These are phyloP conservation scores for Croton setiger DNA, from an alignment of 441 rosid genomes.

Conservation along the genomic window DNA sequence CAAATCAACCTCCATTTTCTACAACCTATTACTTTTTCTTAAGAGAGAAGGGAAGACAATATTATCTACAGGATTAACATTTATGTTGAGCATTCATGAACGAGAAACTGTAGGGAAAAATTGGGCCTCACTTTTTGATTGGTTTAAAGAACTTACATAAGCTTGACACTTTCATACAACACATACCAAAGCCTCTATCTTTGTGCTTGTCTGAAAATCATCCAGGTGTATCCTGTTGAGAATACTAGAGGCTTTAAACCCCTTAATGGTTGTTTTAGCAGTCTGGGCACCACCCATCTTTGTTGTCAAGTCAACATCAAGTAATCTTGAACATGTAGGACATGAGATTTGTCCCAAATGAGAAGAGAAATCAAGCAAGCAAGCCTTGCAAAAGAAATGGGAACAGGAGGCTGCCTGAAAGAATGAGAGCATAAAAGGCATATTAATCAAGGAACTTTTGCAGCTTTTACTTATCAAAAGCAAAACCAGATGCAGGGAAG, in stretches of 20 bases:
- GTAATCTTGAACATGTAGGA: constrained; percentile 69
- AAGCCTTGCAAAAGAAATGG: constrained; percentile 86
- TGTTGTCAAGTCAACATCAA: constrained; percentile 73
- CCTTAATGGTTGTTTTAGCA: constrained; percentile 59
- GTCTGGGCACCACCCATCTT: constrained; percentile 42
- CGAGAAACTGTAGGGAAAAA: no score
- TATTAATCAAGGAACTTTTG: background rate
- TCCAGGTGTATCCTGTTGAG: constrained; percentile 71
- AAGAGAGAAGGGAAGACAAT: no score
- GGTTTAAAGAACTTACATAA: constrained; percentile 3
- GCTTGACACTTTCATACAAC: constrained; percentile 14
- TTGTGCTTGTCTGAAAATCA: constrained; percentile 96
- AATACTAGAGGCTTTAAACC: constrained; percentile 79
- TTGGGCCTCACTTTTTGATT: no score
- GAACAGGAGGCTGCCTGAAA: constrained; percentile 78
- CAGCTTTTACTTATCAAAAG: background rate
- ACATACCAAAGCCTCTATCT: constrained; percentile 96
- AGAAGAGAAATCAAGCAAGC: constrained; percentile 69
- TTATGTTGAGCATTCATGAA: constrained; percentile 1
- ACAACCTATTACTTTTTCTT: background rate
- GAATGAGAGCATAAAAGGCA: constrained; percentile 9
- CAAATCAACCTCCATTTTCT: background rate
- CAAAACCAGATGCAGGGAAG: background rate
- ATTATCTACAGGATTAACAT: background rate
- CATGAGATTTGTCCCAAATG: constrained; percentile 64